Base-by-base conservation (phyloP, 78 protist species). In the Guillardia theta region DNA sequence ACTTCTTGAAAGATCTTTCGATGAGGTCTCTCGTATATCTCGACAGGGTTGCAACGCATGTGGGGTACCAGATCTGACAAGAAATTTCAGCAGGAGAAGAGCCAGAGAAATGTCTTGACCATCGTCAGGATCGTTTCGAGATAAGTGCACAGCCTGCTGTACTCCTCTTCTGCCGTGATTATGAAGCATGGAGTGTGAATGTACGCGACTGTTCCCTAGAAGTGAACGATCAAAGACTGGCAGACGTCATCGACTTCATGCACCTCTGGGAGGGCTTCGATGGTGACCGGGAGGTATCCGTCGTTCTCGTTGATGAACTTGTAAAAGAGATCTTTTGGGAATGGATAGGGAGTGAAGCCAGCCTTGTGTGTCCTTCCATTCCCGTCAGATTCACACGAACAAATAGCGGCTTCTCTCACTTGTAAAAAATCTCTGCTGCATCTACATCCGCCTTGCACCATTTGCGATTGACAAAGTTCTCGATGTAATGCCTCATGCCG, bases 41-140 rank as follows among this genome's bases (percentile, higher is more conserved):
- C n/a, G 92, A 46, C 48, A 93, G 95, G 33, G 95, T 93, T 9
- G 95, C 95, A 10, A 93, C 95, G 50, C 36, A 33, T n/a, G 77
- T 22, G 50, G 95, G 88, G 39, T 93, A 93, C 95, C 93, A 88
- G 4, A 48, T 53, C 90, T 58, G 58, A 10, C 30, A 50, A 50
- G 58, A 15, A 50, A 15, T 10, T 15, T 50, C 30, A 50, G 58
- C 30, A 50, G 58, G 58, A 50, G 58, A 15, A 15, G 58, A 15
- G 58, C 10, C 30, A 10, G 58, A 15, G 30, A 15, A 50, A 15
- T 10, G 58, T 50, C 58, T 15, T 10, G 70, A 58, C 90, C 90
- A 80, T 80, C 30, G 90, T 80, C 33, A 80, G 48, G 1, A 80
- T 80, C 19, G 90, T 80, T 18, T 80, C 90, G 24, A 80, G 90